Conservation (phyloP, 495 filamentous ascomycete genomes). For the Penicillium simplicissimum region DNA sequence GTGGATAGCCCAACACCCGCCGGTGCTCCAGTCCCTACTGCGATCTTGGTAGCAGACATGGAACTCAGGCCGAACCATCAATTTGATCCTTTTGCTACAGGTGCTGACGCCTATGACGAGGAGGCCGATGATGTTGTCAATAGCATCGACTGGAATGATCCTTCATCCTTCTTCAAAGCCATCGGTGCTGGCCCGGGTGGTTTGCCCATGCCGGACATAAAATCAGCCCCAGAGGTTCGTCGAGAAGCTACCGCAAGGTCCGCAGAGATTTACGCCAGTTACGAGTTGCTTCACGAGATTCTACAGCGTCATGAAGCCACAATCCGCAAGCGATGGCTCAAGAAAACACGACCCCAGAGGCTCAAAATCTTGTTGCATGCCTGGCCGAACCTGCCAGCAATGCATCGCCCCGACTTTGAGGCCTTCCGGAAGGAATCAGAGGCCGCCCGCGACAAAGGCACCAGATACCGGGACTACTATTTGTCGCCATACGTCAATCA, state of each 20-base stretch:
- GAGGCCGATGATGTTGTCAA: not conserved
- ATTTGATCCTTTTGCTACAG: not conserved
- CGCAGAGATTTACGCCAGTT: not conserved
- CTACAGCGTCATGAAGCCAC: constrained; percentile 43
- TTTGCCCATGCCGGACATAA: not conserved
- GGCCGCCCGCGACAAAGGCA: not conserved
- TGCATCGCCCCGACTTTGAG: constrained; percentile 53
- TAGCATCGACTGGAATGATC: not conserved
- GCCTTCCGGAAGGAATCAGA: constrained; percentile 29
- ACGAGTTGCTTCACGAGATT: not conserved
- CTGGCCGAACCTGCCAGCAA: constrained; percentile 50
- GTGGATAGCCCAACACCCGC: not conserved
- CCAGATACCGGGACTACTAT: not conserved
- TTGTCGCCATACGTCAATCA: constrained; percentile 58
- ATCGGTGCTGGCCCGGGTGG: not conserved
- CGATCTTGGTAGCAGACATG: not conserved
- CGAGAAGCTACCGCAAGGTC: not conserved
- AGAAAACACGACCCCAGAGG: constrained; percentile 45
- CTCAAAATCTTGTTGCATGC: constrained; percentile 40
- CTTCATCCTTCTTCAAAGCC: not conserved
- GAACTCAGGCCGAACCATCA: not conserved
- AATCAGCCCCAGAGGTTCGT: not conserved
- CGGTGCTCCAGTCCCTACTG: not conserved
- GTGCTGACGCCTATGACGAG: not conserved
- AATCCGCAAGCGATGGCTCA: constrained; percentile 51